Evolutionary conservation across 208 protist species (phyloP).

Genomic region (Acanthamoeba healyi): DNA sequence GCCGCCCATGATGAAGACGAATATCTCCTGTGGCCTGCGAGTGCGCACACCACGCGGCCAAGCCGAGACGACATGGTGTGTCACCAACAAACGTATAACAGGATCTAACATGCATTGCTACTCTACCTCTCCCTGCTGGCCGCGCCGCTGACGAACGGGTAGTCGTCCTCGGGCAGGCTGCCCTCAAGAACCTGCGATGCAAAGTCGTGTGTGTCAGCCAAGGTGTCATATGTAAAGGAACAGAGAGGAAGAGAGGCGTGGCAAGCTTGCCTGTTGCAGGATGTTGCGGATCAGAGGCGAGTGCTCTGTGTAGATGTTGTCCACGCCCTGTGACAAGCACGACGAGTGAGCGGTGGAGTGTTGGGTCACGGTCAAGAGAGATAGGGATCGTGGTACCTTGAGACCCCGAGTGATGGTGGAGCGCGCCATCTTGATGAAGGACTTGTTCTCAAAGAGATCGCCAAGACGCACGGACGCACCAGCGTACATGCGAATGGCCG

Average conservation of each 20-base stretch:
- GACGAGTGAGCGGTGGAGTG: background rate
- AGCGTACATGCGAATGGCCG: conserved; percentile 39
- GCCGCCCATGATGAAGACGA: conserved; percentile 93
- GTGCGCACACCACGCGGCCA: too few species aligned
- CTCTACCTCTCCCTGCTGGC: conserved; percentile 77
- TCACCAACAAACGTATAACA: conserved; percentile 27
- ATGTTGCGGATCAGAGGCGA: conserved; percentile 94
- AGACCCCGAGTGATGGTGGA: conserved; percentile 43
- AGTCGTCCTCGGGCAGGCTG: conserved; percentile 88
- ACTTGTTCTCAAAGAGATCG: conserved; percentile 67
- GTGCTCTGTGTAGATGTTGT: conserved; percentile 99
- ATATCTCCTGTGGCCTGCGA: conserved; percentile 87
- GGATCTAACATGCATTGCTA: background rate
- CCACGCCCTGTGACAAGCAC: conserved; percentile 87
- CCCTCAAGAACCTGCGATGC: conserved; percentile 80
- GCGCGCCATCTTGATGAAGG: conserved; percentile 62
- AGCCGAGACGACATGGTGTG: too few species aligned
- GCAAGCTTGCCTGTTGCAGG: conserved; percentile 7
- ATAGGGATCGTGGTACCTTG: conserved; percentile 28
- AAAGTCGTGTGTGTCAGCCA: too few species aligned
- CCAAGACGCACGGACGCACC: conserved; percentile 19
- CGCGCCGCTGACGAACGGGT: conserved; percentile 80
- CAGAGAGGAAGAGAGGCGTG: too few species aligned
- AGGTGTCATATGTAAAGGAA: too few species aligned
- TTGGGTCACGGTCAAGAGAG: conserved; percentile 13